A percentile compares a stretch with the other conserved stretches of the same genome.
phyloP scores from a whole-genome alignment of 164 flowering plant species.

The Vitis amurensis region DNA sequence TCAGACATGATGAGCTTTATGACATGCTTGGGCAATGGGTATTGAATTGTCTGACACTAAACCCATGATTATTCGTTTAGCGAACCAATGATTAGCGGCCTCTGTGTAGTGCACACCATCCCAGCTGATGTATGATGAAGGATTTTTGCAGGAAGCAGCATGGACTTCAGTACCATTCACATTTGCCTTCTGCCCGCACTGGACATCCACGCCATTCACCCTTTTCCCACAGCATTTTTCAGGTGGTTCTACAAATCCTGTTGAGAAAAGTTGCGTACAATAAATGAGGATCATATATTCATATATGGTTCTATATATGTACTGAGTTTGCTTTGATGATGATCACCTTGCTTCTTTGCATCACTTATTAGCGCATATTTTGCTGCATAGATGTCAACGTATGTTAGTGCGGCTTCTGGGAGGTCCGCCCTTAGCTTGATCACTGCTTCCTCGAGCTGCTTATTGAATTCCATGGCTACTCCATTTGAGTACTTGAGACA shows the following conservation, averaged over 20 bases:
- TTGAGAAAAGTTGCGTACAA: not conserved
- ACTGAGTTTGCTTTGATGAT: not conserved
- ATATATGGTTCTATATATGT: not conserved
- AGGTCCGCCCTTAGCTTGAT: not conserved
- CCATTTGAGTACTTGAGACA: not conserved
- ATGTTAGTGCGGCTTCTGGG: not conserved
- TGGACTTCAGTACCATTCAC: not conserved
- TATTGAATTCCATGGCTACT: slow-evolving; percentile 4
- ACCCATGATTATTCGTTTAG: slow-evolving; percentile 6
- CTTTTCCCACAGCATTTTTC: not conserved
- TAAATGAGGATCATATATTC: not conserved
- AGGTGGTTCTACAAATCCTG: not conserved
- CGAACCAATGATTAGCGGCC: slow-evolving; percentile 23
- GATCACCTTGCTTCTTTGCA: slow-evolving; percentile 1
- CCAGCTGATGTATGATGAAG: slow-evolving; percentile 16
- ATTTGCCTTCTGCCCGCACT: slow-evolving; percentile 1
- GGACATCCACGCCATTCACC: not conserved
- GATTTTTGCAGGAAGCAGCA: not conserved
- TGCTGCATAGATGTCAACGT: slow-evolving; percentile 6
- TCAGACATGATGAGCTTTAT: no score
- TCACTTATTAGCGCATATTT: not conserved
- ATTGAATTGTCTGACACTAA: slow-evolving; percentile 9
- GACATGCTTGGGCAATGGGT: slow-evolving; percentile 15
- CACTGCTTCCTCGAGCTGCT: slow-evolving; percentile 1
- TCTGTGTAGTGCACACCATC: slow-evolving; percentile 28